phyloP scores from a whole-genome alignment of 495 filamentous ascomycete genomes.

The Hyaloscypha finlandica region DNA sequence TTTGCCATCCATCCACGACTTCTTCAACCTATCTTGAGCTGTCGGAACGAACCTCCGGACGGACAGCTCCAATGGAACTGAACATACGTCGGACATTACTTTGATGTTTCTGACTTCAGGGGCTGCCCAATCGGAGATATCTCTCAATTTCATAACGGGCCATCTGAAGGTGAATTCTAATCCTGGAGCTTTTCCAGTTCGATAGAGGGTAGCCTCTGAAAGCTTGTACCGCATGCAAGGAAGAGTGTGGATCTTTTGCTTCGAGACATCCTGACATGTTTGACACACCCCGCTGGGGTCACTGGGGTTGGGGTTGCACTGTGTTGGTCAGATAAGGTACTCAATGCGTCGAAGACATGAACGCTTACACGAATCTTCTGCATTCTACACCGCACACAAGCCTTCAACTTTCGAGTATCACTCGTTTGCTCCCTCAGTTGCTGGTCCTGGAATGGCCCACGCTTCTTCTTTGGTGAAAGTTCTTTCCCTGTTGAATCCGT shows the following conservation, averaged over 20 bases:
- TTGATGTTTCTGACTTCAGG: conserved; percentile 41
- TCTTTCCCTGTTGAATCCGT: not conserved
- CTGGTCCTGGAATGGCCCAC: conserved; percentile 51
- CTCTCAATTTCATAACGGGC: conserved; percentile 48
- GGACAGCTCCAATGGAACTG: conserved; percentile 40
- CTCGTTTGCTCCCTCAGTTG: conserved; percentile 48
- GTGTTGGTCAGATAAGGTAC: not conserved
- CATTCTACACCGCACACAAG: conserved; percentile 55
- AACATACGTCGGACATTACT: conserved; percentile 50
- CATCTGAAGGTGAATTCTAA: conserved; percentile 53
- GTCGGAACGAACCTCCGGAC: conserved; percentile 51
- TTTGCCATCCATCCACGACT: conserved; percentile 46
- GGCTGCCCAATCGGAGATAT: conserved; percentile 52
- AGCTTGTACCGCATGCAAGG: conserved; percentile 52
- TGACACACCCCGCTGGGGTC: conserved; percentile 46
- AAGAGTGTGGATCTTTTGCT: conserved; percentile 41
- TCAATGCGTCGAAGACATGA: conserved; percentile 4
- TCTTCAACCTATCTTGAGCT: conserved; percentile 46
- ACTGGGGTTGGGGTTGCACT: conserved; percentile 49
- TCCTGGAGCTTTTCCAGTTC: conserved; percentile 51
- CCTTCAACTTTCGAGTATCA: conserved; percentile 50
- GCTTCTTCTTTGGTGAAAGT: conserved; percentile 17
- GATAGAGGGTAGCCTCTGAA: conserved; percentile 51
- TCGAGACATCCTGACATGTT: conserved; percentile 47
- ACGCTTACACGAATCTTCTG: conserved; percentile 52